phyloP scores from a whole-genome alignment of 108 stramenopile genomes.

The Skeletonema marinoi region DNA sequence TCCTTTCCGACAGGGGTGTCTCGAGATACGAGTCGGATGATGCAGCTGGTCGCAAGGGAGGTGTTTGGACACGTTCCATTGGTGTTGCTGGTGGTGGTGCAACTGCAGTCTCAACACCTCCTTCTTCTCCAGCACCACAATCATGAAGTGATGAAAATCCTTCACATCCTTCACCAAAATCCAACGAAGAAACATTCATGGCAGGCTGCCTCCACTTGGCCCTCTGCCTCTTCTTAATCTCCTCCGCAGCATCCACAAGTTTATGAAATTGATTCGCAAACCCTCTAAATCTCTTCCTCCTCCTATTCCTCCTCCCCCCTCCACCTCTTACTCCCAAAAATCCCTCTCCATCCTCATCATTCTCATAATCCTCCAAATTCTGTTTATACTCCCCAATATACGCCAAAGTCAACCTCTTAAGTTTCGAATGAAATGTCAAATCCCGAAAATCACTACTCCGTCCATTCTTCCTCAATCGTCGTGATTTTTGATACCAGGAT shows the following conservation, averaged over 20 bases:
- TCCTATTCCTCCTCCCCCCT: background rate
- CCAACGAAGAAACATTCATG: conserved; percentile 8
- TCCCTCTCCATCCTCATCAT: background rate
- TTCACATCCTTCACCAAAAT: conserved; percentile 13
- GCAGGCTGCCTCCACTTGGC: conserved; percentile 28
- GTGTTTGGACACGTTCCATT: no score
- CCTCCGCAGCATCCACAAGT: conserved; percentile 23
- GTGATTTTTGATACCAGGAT: conserved; percentile 55
- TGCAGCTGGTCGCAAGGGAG: background rate
- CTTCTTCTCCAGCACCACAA: background rate
- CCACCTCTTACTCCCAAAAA: conserved; percentile 6
- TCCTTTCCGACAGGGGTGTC: no score
- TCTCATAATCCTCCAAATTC: conserved; percentile 3
- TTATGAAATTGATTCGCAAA: conserved; percentile 21
- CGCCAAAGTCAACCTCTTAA: conserved; percentile 25
- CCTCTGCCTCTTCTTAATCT: conserved; percentile 16
- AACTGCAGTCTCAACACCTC: background rate
- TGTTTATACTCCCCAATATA: conserved; percentile 27
- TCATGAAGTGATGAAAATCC: background rate
- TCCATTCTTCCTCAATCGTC: conserved; percentile 24
- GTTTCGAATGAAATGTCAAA: conserved; percentile 24
- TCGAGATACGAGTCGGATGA: background rate
- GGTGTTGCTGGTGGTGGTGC: no score
- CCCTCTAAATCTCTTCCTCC: conserved; percentile 12
- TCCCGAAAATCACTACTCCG: conserved; percentile 21